phyloP scores from a whole-genome alignment of 1,284 basidiomycete genomes.

The Naganishia sp. region DNA sequence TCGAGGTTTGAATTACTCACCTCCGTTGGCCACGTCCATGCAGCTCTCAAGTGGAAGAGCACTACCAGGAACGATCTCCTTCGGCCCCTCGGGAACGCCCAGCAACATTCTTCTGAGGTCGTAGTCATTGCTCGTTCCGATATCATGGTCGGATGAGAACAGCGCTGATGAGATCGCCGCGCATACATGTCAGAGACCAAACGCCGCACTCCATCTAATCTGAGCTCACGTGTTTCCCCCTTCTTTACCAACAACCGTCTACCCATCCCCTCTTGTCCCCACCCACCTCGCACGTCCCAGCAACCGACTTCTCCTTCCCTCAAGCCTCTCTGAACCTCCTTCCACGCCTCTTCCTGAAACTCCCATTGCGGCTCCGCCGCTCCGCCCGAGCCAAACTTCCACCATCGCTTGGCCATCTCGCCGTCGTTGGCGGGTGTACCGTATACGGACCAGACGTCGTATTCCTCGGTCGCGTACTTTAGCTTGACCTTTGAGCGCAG shows the following conservation, averaged over 20 bases:
- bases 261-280: constrained; percentile 66
- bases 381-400: constrained; percentile 49
- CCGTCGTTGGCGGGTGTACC: constrained; percentile 45
- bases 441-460: constrained; percentile 80
- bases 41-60: constrained; percentile 92
- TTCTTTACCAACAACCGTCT: constrained; percentile 67
- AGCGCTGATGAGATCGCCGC: constrained; percentile 15
- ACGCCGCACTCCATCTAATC: neutral
- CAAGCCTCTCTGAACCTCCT: constrained; percentile 6
- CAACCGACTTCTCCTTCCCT: constrained; percentile 46
- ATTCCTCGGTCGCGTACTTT: constrained; percentile 70
- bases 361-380: constrained; percentile 48
- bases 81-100: constrained; percentile 83
- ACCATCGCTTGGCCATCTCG: constrained; percentile 25
- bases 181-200: neutral
- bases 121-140: constrained; percentile 57
- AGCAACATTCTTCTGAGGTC: constrained; percentile 74
- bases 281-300: constrained; percentile 67
- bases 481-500: constrained; percentile 87
- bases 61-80: constrained; percentile 73
- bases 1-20: constrained; percentile 58
- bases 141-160: constrained; percentile 25
- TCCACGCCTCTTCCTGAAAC: constrained; percentile 29
- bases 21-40: constrained; percentile 86
- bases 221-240: constrained; percentile 68